Evolutionary conservation across 768 basidiomycete genomes (phyloP).

Genomic region (Baorangia bicolor): DNA sequence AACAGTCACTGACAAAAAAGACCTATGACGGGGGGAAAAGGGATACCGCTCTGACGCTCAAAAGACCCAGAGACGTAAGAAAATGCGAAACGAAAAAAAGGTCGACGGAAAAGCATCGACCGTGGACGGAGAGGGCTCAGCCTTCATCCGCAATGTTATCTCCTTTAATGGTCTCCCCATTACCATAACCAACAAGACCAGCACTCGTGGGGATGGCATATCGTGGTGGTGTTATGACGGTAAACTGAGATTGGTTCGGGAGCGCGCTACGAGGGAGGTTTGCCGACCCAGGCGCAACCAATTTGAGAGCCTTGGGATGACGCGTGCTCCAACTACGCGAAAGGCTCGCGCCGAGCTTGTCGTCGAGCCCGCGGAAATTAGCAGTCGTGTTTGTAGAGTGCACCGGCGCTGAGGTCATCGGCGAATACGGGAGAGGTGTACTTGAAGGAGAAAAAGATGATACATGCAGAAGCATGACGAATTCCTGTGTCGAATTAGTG

Average conservation of each 20-base stretch:
- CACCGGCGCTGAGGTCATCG: constrained; percentile 40
- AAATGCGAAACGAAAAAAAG: background rate
- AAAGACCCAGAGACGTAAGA: background rate
- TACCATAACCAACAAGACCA: constrained; percentile 12
- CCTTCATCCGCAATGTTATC: constrained; percentile 27
- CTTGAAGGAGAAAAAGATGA: constrained; percentile 72
- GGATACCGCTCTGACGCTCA: constrained; percentile 1
- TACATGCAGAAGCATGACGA: constrained; percentile 82
- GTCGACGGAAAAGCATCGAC: constrained; percentile 8
- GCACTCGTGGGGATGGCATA: background rate
- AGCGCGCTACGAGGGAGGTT: constrained; percentile 55
- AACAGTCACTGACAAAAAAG: constrained; percentile 12
- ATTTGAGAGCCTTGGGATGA: constrained; percentile 42
- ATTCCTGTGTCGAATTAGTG: constrained; percentile 82
- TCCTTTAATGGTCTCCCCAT: constrained; percentile 15
- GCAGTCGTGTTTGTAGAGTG: constrained; percentile 11
- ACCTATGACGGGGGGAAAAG: background rate
- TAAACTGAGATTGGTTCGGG: constrained; percentile 47
- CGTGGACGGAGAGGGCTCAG: constrained; percentile 29
- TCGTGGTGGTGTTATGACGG: constrained; percentile 36
- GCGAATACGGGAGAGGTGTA: constrained; percentile 58
- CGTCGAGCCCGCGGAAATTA: constrained; percentile 35
- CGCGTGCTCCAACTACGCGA: constrained; percentile 61
- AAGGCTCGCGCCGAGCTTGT: constrained; percentile 52
- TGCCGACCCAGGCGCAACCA: constrained; percentile 26